phyloP scores from a whole-genome alignment of 768 basidiomycete species.

The Rhodosporidiobolus odoratus region DNA sequence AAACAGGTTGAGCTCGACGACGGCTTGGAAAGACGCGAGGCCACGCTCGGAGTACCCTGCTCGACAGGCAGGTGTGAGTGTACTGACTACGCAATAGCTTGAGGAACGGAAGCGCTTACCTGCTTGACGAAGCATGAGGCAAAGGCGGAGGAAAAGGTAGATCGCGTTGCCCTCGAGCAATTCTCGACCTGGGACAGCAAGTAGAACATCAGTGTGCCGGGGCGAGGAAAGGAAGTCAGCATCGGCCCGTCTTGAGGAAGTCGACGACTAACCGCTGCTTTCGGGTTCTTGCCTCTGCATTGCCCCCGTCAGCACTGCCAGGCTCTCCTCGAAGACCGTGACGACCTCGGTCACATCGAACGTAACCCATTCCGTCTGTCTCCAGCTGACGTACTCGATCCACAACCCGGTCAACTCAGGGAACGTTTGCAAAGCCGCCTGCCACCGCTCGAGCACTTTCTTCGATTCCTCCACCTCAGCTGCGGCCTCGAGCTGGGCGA shows the following conservation, averaged over 20 bases:
- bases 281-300: conserved; percentile 15
- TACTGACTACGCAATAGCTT: no score
- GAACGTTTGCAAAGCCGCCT: conserved; percentile 40
- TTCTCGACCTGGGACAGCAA: conserved; percentile 30
- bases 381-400: conserved; percentile 46
- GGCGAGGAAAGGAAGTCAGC: conserved; percentile 5
- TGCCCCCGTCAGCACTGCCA: conserved; percentile 34
- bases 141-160: conserved; percentile 46
- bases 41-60: conserved; percentile 48
- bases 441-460: conserved; percentile 45
- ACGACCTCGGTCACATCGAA: conserved; percentile 45
- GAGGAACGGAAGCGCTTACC: conserved; percentile 40
- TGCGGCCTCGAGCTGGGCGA: conserved; percentile 45
- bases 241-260: background rate
- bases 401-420: conserved; percentile 44
- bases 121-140: conserved; percentile 46
- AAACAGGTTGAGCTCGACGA: conserved; percentile 49
- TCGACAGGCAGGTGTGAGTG: background rate
- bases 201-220: background rate
- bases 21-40: conserved; percentile 46
- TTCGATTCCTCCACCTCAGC: conserved; percentile 44
- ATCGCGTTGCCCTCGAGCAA: conserved; percentile 46
- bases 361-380: conserved; percentile 37
- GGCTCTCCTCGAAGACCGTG: conserved; percentile 44
- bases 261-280: conserved; percentile 20